phyloP scores from a whole-genome alignment of 2,329 filamentous ascomycete species.

The Juglanconis sp. region DNA sequence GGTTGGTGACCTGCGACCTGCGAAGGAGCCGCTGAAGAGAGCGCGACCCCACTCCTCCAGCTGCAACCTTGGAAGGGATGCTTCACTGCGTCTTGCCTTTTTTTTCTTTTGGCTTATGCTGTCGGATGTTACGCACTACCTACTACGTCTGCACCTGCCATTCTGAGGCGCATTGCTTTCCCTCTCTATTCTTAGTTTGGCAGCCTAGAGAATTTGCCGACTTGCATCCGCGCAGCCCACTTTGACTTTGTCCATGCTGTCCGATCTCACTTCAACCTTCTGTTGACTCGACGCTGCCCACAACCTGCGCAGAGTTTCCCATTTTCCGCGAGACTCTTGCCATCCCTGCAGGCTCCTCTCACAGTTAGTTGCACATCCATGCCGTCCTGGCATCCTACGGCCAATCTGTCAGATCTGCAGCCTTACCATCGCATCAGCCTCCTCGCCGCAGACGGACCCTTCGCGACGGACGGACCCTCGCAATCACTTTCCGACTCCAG shows the following conservation, averaged over 20 bases:
- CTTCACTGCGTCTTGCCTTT: background rate
- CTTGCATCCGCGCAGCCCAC: background rate
- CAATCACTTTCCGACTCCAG: no score
- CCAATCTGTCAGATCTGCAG: no score
- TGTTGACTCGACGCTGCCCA: background rate
- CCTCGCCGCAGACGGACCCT: background rate
- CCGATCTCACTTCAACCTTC: background rate
- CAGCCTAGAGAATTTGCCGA: background rate
- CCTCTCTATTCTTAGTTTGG: background rate
- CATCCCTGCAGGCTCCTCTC: no score
- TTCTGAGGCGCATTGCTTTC: background rate
- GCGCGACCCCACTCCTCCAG: no score
- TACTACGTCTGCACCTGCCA: background rate
- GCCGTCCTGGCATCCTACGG: no score
- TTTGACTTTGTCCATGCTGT: background rate
- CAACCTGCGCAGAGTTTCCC: background rate
- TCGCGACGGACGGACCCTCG: background rate
- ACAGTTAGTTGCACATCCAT: no score
- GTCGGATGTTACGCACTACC: background rate
- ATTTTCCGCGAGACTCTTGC: no score
- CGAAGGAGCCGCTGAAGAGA: no score
- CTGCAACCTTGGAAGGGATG: no score
- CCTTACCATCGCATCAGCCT: no score
- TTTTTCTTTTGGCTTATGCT: background rate
- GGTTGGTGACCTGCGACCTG: no score